Base-by-base conservation (phyloP, 805 yeast genomes). In the Candida multigemmis region DNA sequence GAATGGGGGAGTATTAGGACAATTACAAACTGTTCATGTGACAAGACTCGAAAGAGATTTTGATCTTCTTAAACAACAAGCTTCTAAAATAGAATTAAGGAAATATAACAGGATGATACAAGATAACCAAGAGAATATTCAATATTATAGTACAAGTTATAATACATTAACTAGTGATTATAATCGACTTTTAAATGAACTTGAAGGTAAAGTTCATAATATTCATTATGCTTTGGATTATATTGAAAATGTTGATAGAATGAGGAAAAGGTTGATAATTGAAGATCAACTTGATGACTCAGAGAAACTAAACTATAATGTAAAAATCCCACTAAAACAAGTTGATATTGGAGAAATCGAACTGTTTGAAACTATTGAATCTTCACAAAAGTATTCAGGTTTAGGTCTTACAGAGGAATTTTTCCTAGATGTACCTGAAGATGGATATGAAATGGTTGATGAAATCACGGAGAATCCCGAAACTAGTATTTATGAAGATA, bases 241-340 rank as follows among this genome's bases (percentile, higher is more conserved):
- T 16, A 72, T 77, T 26, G 94, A 84, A 44, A 81, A 83, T 18
- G 57, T 65, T 16, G 74, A 77, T 38, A 54, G 89, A 36, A 77
- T 73, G 70, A 59, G 87, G 33, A 74, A 65, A 32, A 56, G 81
- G 32, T 43, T 83, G 24, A 46, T 77, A 4, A 68, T 73, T 12
- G 74, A 70, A 31, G 70, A 68, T 31, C 69, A 69, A 21, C 34
- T 63, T 5, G 52, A 62, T 2, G 65, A 60, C 8, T 56, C 65
- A 7, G 68, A 69, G 29, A 57, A 56, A 26, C 38, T 69, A 8
- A 47, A 63, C 1, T 65, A 64, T 28, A 50, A 50, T 15, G 49
- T 61, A 13, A 57, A 51, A 11, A 60, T 65, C 4, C 71, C 73
- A 1, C 35, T 50, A 6, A 45, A 35, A 27, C 38, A 14, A 21